Conservation (phyloP, 1,139 yeast genomes). For the Scheffersomyces segobiensis region DNA sequence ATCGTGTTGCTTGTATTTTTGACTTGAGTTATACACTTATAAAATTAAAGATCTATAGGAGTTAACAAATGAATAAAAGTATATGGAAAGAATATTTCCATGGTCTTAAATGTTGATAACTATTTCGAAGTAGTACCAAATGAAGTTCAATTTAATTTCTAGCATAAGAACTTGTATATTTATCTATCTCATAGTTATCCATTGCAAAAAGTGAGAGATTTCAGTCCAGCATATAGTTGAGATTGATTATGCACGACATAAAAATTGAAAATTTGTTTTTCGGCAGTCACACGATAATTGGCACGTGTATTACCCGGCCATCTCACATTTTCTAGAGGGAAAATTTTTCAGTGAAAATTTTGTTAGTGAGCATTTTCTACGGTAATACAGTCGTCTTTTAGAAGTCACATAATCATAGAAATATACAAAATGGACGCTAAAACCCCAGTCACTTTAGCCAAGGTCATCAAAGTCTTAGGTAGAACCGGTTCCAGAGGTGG, state of each 20-base stretch:
- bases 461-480: conserved; percentile 29
- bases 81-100: background rate
- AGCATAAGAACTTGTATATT: background rate
- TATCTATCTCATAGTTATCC: background rate
- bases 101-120: no score
- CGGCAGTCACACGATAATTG: background rate
- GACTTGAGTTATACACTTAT: background rate
- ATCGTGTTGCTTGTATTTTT: background rate
- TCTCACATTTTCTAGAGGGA: background rate
- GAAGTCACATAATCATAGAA: conserved; percentile 1
- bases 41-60: background rate
- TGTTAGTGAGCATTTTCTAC: background rate
- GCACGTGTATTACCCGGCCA: background rate
- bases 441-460: conserved; percentile 29
- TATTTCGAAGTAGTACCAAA: background rate
- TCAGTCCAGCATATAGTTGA: background rate
- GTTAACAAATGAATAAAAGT: background rate
- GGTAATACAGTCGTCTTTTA: background rate
- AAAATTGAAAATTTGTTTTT: no score
- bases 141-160: background rate
- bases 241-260: background rate
- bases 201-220: background rate
- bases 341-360: background rate
- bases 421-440: conserved; percentile 19
- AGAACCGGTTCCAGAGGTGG: conserved; percentile 33